Percentiles rank a stretch among this genome's conserved stretches.
Conservation (phyloP, 306 rosid genomes). For the Erythrophleum fordii region DNA sequence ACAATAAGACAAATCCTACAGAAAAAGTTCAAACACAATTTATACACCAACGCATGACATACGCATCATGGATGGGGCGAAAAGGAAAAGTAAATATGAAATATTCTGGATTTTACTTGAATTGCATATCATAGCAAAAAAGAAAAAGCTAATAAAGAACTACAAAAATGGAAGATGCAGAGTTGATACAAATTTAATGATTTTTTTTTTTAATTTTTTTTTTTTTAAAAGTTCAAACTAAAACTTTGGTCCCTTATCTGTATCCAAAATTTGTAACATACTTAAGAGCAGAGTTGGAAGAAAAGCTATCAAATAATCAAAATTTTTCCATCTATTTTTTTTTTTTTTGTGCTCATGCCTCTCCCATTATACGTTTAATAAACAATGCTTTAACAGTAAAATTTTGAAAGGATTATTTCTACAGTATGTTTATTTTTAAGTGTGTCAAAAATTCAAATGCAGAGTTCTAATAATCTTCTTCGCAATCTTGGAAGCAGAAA, state of each 20-base stretch:
- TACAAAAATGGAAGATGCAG: not conserved
- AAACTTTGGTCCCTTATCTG: not conserved
- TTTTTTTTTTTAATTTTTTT: not conserved
- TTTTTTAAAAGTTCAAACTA: not conserved
- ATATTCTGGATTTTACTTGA: not conserved
- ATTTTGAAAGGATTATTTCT: not conserved
- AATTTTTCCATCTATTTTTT: not conserved
- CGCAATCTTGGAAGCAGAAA: not conserved
- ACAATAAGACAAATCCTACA: slow-evolving; percentile 5
- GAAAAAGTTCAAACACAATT: not conserved
- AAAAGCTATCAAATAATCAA: slow-evolving; percentile 1
- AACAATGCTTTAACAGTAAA: slow-evolving; percentile 2
- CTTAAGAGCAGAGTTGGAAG: slow-evolving; percentile 1
- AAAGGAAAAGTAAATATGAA: slow-evolving; percentile 17
- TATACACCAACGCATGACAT: not conserved
- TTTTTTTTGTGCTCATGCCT: not conserved
- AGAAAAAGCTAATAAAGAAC: not conserved
- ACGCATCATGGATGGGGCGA: not conserved
- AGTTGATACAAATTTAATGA: not conserved
- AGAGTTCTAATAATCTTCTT: not conserved
- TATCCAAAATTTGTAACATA: slow-evolving; percentile 14
- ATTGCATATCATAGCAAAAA: not conserved
- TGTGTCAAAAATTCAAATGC: not conserved
- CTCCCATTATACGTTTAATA: slow-evolving; percentile 4
- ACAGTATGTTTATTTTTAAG: not conserved